phyloP scores from a whole-genome alignment of 257 asterid species.

The Solanum ahanhuiri region DNA sequence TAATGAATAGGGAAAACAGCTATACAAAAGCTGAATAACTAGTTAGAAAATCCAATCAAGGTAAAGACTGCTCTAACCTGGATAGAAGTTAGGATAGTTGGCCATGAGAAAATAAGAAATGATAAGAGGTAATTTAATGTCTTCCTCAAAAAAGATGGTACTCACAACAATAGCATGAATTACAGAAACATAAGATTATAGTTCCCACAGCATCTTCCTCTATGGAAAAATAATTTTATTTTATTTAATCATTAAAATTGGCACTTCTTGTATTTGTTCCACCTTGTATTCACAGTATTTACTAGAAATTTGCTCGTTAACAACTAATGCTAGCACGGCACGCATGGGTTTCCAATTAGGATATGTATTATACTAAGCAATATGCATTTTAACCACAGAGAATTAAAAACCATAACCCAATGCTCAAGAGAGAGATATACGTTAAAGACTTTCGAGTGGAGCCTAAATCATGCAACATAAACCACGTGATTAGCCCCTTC shows the following conservation, averaged over 20 bases:
- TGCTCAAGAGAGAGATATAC: neutral
- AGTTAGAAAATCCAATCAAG: neutral
- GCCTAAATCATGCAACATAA: neutral
- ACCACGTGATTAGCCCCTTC: neutral
- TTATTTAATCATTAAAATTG: neutral
- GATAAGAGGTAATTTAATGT: neutral
- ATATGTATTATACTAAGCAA: neutral
- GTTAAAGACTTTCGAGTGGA: neutral
- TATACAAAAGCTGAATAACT: neutral
- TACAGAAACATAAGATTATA: neutral
- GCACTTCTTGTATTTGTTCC: neutral
- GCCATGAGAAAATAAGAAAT: neutral
- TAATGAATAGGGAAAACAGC: neutral
- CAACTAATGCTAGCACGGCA: neutral
- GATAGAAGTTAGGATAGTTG: neutral
- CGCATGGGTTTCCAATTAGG: neutral
- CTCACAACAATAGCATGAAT: neutral
- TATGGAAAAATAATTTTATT: neutral
- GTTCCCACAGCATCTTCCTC: neutral
- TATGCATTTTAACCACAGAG: neutral
- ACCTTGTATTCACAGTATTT: neutral
- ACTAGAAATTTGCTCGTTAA: neutral
- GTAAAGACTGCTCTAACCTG: neutral
- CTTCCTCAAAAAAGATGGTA: neutral
- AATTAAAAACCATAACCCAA: neutral